Conservation (phyloP, 179 eudicot species). For the Carnegiea gigantea region DNA sequence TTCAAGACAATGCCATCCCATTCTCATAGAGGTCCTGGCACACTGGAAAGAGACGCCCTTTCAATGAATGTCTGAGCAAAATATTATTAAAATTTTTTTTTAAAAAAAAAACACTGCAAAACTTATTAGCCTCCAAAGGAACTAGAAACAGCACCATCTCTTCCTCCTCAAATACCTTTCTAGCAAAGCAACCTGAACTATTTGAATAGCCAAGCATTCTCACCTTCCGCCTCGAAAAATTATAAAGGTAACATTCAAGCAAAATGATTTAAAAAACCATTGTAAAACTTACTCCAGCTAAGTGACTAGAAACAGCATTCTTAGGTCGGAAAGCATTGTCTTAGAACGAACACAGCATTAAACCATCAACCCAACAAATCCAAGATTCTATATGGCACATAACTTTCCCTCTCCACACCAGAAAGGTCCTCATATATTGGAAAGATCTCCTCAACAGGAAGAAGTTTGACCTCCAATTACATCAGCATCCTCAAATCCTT, state of each 20-base stretch:
- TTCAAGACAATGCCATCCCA: too few relatives aligned
- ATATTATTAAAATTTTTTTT: too few relatives aligned
- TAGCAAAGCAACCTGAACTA: background rate
- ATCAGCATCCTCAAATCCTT: background rate
- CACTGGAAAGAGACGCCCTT: too few relatives aligned
- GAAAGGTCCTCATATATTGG: background rate
- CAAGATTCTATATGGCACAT: background rate
- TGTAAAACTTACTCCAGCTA: background rate
- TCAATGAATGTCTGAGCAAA: too few relatives aligned
- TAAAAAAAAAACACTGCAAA: background rate
- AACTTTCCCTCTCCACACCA: background rate
- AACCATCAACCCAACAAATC: background rate
- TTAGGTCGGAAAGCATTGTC: background rate
- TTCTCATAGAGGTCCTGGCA: too few relatives aligned
- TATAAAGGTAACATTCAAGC: background rate
- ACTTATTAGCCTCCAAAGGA: background rate
- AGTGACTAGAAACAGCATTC: background rate
- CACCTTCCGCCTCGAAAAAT: too few relatives aligned
- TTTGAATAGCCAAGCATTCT: background rate
- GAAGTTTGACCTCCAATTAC: background rate
- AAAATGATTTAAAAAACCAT: background rate
- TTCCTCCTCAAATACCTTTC: too few relatives aligned
- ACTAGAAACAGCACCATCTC: background rate
- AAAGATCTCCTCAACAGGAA: background rate
- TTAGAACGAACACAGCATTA: background rate